Conservation (phyloP, 176 grass and related monocot species). For the Neostapfia colusana region DNA sequence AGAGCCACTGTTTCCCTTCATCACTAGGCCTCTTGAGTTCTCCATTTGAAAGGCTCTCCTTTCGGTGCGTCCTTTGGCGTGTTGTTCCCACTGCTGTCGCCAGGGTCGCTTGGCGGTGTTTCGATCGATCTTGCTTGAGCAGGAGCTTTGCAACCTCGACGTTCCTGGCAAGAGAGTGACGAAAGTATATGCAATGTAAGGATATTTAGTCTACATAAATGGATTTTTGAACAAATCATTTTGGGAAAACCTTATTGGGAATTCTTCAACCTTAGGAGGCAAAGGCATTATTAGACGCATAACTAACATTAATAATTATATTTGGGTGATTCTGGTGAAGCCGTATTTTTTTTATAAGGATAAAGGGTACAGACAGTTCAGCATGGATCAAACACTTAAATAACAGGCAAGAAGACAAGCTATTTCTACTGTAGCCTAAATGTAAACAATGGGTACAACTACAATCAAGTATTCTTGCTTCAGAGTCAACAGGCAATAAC, state of each 20-base stretch:
- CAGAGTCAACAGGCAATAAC: background rate
- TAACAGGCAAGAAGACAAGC: background rate
- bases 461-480: conserved; percentile 10
- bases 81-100: conserved; percentile 57
- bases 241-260: background rate
- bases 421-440: background rate
- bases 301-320: background rate
- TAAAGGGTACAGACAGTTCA: background rate
- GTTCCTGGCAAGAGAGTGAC: conserved; percentile 46
- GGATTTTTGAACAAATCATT: conserved; percentile 2
- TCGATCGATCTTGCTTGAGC: conserved; percentile 49
- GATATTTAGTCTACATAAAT: background rate
- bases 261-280: background rate
- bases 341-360: background rate
- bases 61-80: conserved; percentile 45
- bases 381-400: background rate
- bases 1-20: conserved; percentile 5
- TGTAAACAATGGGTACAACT: background rate
- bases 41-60: conserved; percentile 58
- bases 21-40: conserved; percentile 47
- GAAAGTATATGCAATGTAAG: background rate
- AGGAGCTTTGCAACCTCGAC: conserved; percentile 58
- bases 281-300: background rate
- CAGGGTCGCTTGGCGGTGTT: conserved; percentile 44
- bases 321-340: background rate